Evolutionary conservation across 2,329 filamentous ascomycete genomes (phyloP), one percentile per base, ranked within the genome.

Genomic region (Biscogniauxia mediterranea): DNA sequence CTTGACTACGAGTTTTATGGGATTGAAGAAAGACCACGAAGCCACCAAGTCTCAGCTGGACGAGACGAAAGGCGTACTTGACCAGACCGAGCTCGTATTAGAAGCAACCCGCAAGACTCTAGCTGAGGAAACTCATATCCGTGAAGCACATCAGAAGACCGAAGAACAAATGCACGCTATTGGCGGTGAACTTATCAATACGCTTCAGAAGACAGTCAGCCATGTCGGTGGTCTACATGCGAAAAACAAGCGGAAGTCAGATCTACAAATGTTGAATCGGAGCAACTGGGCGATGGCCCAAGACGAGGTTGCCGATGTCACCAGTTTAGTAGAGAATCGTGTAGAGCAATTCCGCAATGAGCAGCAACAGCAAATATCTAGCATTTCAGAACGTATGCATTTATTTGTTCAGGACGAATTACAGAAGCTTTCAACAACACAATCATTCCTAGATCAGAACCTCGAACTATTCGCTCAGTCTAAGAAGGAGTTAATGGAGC

Each of bases 11-110:
- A 93, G 87, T 66, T 96, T 98, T 74, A 93, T 93, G 78, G 88
- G 85, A 0, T 77, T 98, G 69, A 97, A 95, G 77, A 93, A 93
- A 72, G 93, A 97, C 63, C 91, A 96, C 63, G 94, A 99, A 66
- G 82, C 85, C 19, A 93, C 90, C 0, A 89, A 84, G 61, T 72
- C 83, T 4, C 82, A 85, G 57, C 83, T 99, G 2, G 90, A 94
- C 58, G 87, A 91, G 42, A 96, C 94, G 0, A 90, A 92, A 69
- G 87, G 86, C 58, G 81, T 97, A 3, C 82, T 98, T 13, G 90
- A 94, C 61, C 91, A 96, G 75, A 97, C 93, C 0, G 94, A 98
- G 69, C 84, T 91, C 38, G 89, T 96, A 17, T 81, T 99, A 8
- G 83, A 85, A 15, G 87, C 91, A 55, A 97, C 94, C 0, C 87